Percentiles rank a stretch among this genome's conserved stretches.
These are phyloP conservation scores for Sequoia sempervirens DNA, from an alignment of 75 land plant genomes.

Conservation along the genomic window DNA sequence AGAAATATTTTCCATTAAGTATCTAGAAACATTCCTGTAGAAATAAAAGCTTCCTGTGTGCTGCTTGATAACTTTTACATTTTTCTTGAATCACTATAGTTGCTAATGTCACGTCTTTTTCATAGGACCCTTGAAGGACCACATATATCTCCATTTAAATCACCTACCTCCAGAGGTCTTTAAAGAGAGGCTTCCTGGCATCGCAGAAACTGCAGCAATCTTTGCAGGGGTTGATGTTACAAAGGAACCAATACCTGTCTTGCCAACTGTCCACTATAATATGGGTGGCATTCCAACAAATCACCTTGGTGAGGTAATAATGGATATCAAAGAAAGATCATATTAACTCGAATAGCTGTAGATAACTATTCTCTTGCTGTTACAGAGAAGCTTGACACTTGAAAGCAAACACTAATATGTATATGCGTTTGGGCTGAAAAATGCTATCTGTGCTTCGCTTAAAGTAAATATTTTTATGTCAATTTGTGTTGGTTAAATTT, in stretches of 20 bases:
- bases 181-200: slow-evolving; percentile 94
- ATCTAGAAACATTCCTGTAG: not conserved
- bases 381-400: not conserved
- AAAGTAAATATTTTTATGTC: not conserved
- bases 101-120: not conserved
- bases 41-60: not conserved
- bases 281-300: slow-evolving; percentile 99
- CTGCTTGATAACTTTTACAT: not conserved
- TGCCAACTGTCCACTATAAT: slow-evolving; percentile 96
- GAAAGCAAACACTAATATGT: not conserved
- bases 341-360: not conserved
- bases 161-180: slow-evolving; percentile 93
- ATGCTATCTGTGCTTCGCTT: not conserved
- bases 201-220: slow-evolving; percentile 94
- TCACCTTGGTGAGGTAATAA: slow-evolving; percentile 80
- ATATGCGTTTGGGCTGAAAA: not conserved
- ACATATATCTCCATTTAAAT: slow-evolving; percentile 90
- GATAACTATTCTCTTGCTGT: not conserved
- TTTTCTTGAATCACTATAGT: not conserved
- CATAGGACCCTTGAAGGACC: slow-evolving; percentile 90
- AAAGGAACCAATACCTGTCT: slow-evolving; percentile 94
- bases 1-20: not conserved
- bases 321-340: not conserved
- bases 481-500: not conserved
- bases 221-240: slow-evolving; percentile 99